These are phyloP conservation scores for Vaccinium macrocarpon DNA, from an alignment of 148 eudicot species.

Conservation along the genomic window DNA sequence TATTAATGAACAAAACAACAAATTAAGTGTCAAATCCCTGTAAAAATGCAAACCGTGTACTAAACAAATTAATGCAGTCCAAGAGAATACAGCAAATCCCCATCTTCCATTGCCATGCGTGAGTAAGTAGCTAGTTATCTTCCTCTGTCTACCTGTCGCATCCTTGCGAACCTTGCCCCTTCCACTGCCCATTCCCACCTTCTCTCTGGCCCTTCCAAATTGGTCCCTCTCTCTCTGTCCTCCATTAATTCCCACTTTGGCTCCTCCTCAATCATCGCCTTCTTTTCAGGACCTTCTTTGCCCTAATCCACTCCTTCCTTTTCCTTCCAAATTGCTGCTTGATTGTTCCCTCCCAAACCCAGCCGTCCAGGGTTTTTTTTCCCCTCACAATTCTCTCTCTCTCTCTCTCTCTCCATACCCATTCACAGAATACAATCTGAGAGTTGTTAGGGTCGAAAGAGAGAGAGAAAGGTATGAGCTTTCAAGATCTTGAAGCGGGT, in stretches of 20 bases:
- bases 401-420: neutral
- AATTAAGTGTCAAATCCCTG: neutral
- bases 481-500: conserved; percentile 77
- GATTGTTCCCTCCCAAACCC: neutral
- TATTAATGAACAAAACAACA: neutral
- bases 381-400: neutral
- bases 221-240: neutral
- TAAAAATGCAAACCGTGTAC: no score
- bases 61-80: no score
- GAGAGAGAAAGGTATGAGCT: conserved; percentile 48
- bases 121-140: neutral
- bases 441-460: neutral
- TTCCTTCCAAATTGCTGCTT: neutral
- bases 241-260: neutral
- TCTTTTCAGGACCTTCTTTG: conserved; percentile 4
- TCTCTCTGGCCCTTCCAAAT: neutral
- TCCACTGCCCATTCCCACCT: neutral
- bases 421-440: neutral
- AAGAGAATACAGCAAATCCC: neutral
- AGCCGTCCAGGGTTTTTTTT: neutral
- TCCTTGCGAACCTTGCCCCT: neutral
- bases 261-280: conserved; percentile 7
- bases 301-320: neutral
- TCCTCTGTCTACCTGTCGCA: neutral
- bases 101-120: neutral